These are phyloP conservation scores for Lagerstroemia speciosa DNA, from an alignment of 345 rosid genomes.

Conservation along the genomic window DNA sequence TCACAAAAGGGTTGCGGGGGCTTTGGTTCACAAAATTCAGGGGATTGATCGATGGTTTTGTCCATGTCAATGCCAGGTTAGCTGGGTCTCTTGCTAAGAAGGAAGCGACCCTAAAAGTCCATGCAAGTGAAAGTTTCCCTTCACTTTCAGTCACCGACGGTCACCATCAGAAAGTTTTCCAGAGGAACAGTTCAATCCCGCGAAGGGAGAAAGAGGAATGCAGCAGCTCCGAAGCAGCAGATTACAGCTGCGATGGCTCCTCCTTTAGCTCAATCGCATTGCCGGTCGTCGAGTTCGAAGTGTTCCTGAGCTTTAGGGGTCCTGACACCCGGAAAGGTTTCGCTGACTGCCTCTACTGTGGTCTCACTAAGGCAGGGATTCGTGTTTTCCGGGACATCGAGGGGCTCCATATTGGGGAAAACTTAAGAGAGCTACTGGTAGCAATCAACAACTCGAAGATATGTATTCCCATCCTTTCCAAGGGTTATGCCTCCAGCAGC, in stretches of 20 bases:
- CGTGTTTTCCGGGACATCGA: constrained; percentile 12
- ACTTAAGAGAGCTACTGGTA: background rate
- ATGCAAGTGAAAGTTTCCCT: background rate
- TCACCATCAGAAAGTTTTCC: background rate
- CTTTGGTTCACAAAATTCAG: background rate
- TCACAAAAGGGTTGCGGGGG: too few relatives aligned
- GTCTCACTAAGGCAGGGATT: constrained; percentile 2
- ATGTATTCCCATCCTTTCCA: constrained; percentile 12
- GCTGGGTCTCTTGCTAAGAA: background rate
- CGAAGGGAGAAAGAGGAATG: background rate
- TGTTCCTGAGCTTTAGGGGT: constrained; percentile 15
- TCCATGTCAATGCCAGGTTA: background rate
- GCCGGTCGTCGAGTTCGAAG: constrained; percentile 9
- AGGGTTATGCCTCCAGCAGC: constrained; percentile 8
- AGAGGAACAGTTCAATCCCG: background rate
- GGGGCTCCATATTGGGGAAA: constrained; percentile 4
- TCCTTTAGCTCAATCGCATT: background rate
- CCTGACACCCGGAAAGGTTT: too few relatives aligned
- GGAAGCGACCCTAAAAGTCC: background rate
- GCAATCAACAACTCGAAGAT: constrained; percentile 13
- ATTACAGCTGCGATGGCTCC: background rate
- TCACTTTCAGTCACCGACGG: background rate
- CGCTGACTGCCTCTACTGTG: constrained; percentile 12
- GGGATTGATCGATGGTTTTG: background rate
- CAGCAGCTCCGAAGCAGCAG: background rate